Conservation (phyloP, 2,329 filamentous ascomycete species). For the Rutstroemia sp. region DNA sequence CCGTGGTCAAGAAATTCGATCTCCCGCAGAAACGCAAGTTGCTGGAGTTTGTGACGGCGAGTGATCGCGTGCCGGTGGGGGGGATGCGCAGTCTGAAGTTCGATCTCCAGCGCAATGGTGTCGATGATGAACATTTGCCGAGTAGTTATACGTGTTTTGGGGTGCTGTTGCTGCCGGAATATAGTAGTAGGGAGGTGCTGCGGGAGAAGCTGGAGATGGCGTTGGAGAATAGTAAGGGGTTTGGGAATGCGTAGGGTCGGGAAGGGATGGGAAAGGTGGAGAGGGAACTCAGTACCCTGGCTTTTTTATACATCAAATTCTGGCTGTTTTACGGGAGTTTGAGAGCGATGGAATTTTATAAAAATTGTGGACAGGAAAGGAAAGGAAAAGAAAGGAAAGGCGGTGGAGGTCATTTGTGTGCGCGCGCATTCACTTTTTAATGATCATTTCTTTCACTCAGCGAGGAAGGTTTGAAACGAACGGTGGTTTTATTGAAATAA, state of each 20-base stretch:
- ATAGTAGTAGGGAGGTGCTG: constrained; percentile 62
- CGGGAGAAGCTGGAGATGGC: constrained; percentile 74
- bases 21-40: constrained; percentile 66
- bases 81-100: constrained; percentile 79
- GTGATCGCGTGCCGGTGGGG: constrained; percentile 80
- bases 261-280: background rate
- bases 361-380: too few relatives aligned
- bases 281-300: too few relatives aligned
- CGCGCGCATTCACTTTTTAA: too few relatives aligned
- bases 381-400: too few relatives aligned
- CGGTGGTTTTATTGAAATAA: too few relatives aligned
- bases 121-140: constrained; percentile 60
- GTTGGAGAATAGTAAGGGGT: constrained; percentile 80
- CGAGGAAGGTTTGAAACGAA: too few relatives aligned
- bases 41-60: constrained; percentile 92
- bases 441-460: too few relatives aligned
- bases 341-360: too few relatives aligned
- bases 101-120: constrained; percentile 70
- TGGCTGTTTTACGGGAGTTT: too few relatives aligned
- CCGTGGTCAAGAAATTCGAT: constrained; percentile 60
- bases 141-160: constrained; percentile 93
- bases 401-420: too few relatives aligned
- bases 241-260: constrained; percentile 66
- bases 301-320: too few relatives aligned
- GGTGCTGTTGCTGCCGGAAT: constrained; percentile 78